phyloP scores from a whole-genome alignment of 2,329 filamentous ascomycete genomes.

The Trichoderma aggressivum region DNA sequence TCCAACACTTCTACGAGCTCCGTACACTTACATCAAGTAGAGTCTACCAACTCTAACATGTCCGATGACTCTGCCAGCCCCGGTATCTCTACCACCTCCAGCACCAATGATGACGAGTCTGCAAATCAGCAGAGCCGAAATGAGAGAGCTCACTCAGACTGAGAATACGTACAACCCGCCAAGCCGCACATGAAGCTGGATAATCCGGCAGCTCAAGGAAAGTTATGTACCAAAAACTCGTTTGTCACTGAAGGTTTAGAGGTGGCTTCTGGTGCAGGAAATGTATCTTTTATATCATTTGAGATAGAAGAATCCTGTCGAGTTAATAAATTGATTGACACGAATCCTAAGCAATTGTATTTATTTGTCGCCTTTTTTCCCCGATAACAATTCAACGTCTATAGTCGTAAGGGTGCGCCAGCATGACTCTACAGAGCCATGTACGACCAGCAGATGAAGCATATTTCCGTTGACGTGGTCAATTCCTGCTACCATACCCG shows the following conservation, averaged over 20 bases:
- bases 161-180: background rate
- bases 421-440: background rate
- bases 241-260: background rate
- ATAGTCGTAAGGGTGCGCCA: background rate
- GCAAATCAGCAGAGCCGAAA: background rate
- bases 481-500: background rate
- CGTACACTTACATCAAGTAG: background rate
- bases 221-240: background rate
- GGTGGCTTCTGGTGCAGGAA: background rate
- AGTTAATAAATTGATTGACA: background rate
- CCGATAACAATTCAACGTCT: background rate
- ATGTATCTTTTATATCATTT: background rate
- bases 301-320: background rate
- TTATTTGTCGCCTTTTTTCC: background rate
- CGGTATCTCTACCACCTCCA: background rate
- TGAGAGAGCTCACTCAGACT: background rate
- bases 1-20: background rate
- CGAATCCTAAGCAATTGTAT: background rate
- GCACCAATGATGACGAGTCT: background rate
- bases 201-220: background rate
- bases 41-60: background rate
- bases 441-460: background rate
- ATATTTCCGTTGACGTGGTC: background rate
- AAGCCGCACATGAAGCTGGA: background rate
- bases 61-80: background rate